Percentiles rank a stretch among this genome's conserved stretches.
Conservation (phyloP, 2,329 filamentous ascomycete species). For the Neopestalotiopsis sp. region DNA sequence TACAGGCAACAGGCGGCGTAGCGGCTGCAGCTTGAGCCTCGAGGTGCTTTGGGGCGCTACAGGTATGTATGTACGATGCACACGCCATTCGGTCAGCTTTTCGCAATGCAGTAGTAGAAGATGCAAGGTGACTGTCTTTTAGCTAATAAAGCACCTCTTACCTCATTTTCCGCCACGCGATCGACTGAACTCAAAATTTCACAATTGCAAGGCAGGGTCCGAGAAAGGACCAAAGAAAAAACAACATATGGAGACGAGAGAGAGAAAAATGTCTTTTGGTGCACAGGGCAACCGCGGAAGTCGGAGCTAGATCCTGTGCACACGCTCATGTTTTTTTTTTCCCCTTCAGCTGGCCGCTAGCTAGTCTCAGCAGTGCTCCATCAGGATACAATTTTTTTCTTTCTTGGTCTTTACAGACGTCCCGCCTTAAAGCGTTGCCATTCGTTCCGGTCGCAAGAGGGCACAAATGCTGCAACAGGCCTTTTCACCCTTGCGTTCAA, state of each 20-base stretch:
- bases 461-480: neutral
- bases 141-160: neutral
- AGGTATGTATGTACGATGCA: no score
- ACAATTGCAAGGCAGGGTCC: neutral
- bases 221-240: neutral
- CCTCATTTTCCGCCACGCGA: neutral
- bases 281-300: constrained; percentile 13
- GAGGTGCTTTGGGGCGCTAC: no score
- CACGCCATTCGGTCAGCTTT: neutral
- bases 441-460: neutral
- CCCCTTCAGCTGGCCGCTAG: neutral
- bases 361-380: neutral
- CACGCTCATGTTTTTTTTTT: neutral
- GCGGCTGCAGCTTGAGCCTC: no score
- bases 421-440: neutral
- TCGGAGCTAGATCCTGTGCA: constrained; percentile 7
- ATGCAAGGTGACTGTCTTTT: neutral
- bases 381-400: neutral
- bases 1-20: no score
- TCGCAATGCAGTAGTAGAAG: neutral
- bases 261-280: constrained; percentile 4
- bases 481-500: neutral
- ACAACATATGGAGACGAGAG: neutral
- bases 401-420: neutral
- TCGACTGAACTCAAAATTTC: neutral